Base-by-base conservation (phyloP, 2,329 filamentous ascomycete genomes). In the Diaporthe amygdali region DNA sequence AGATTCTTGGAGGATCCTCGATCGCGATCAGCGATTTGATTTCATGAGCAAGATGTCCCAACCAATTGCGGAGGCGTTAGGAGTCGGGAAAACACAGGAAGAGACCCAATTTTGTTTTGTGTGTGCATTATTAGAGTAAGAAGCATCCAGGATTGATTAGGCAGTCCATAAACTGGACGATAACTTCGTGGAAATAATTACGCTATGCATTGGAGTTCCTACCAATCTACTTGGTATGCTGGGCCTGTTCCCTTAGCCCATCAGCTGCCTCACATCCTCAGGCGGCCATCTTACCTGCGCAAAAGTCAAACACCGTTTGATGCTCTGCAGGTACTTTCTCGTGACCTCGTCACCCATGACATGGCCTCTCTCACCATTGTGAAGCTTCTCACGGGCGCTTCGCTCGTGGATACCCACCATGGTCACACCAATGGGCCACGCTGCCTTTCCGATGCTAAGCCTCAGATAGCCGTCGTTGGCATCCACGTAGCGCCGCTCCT, bases 351-450 rank as follows among this genome's bases (percentile, higher is more conserved):
- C 96, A 71, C 95, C 96, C 92, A 99, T 95, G 77, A 98, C 97
- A 81, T 99, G 95, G 5, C 96, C 96, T 78, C 95, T 92, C 78
- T 92, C 91, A 71, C 92, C 92, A 80, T 96, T 91, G 80, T 98
- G 95, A 72, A 99, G 85, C 84, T 99, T 99, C 84, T 99, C 96
- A 74, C 96, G 90, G 25, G 96, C 96, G 75, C 93, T 96, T 79
- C 96, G 91, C 86, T 98, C 96, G 89, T 99, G 96, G 77, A 99
- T 99, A 86, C 96, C 96, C 78, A 99, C 96, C 96, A 98, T 99
- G 81, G 96, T 99, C 47, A 99, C 96, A 83, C 96, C 96, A 78
- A 99, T 99, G 30, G 96, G 96, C 96, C 96, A 99, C 20, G 96
- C 96, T 76, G 95, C 95, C 84, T 97, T 97, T 74, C 95, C 95